phyloP scores from a whole-genome alignment of 2,329 filamentous ascomycete species.

The Decorospora gaudefroyi region DNA sequence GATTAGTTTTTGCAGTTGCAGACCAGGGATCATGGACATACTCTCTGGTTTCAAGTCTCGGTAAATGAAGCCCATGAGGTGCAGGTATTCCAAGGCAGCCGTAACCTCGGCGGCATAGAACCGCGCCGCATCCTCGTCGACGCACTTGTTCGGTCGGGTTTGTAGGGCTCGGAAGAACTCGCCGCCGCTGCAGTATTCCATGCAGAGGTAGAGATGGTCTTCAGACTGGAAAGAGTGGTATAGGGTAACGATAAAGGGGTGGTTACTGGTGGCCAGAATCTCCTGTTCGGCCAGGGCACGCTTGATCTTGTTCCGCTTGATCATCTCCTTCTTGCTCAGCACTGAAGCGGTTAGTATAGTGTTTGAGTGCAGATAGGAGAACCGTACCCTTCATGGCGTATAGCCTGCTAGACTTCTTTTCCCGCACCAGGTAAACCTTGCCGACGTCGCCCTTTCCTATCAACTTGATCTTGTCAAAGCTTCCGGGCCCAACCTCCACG shows the following conservation, averaged over 20 bases:
- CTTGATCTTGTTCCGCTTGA: conserved; percentile 99
- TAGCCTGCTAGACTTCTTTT: conserved; percentile 93
- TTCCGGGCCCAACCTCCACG: conserved; percentile 91
- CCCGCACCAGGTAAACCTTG: conserved; percentile 94
- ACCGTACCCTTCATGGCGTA: conserved; percentile 96
- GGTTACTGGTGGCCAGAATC: conserved; percentile 96
- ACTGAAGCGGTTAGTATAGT: conserved; percentile 61
- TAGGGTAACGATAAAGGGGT: conserved; percentile 97
- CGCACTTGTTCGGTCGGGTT: conserved; percentile 94
- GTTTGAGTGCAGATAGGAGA: background rate
- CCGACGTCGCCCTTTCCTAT: conserved; percentile 99
- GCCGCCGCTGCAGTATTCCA: conserved; percentile 99
- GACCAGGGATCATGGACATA: conserved; percentile 56
- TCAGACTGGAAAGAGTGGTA: conserved; percentile 99
- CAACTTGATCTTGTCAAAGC: conserved; percentile 99
- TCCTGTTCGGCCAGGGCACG: conserved; percentile 95
- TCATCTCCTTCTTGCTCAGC: conserved; percentile 99
- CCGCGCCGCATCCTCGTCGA: conserved; percentile 91
- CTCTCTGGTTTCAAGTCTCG: conserved; percentile 96
- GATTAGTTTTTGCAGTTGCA: conserved; percentile 45
- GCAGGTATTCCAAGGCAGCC: conserved; percentile 91
- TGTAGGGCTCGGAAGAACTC: conserved; percentile 98
- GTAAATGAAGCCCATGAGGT: conserved; percentile 99
- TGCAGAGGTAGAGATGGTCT: conserved; percentile 97
- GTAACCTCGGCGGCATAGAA: conserved; percentile 99